phyloP scores from a whole-genome alignment of 306 rosid species.

The Herpetospermum pedunculosum region DNA sequence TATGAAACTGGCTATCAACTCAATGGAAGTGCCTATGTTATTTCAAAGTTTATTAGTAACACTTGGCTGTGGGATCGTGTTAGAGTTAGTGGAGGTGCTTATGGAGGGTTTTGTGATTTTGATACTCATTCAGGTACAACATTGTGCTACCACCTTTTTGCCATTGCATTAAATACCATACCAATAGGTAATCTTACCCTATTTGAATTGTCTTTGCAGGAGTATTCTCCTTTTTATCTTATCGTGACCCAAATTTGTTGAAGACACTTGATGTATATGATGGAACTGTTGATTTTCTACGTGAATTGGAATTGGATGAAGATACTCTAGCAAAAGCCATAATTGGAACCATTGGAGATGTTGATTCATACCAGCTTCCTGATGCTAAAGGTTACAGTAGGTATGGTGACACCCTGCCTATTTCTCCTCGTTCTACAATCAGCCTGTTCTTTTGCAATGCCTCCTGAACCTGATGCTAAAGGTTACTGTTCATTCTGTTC shows the following conservation, averaged over 20 bases:
- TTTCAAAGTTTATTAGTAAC: conserved; percentile 76
- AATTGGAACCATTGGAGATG: conserved; percentile 96
- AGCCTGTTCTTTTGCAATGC: neutral
- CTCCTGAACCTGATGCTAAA: neutral
- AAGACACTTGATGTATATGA: conserved; percentile 91
- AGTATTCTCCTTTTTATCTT: conserved; percentile 87
- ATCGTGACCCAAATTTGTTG: conserved; percentile 91
- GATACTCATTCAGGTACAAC: conserved; percentile 83
- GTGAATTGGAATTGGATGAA: conserved; percentile 58
- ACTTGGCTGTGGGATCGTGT: conserved; percentile 99
- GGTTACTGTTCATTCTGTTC: neutral
- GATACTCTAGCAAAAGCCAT: conserved; percentile 78
- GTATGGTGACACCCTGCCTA: conserved; percentile 24
- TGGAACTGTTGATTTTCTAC: conserved; percentile 76
- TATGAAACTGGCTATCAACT: conserved; percentile 75
- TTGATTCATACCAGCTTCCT: conserved; percentile 94
- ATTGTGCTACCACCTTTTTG: neutral
- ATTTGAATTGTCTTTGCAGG: conserved; percentile 29
- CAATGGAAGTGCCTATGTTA: conserved; percentile 84
- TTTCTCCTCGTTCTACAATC: neutral
- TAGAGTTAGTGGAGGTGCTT: conserved; percentile 97
- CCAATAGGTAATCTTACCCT: conserved; percentile 20
- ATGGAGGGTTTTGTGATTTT: conserved; percentile 94
- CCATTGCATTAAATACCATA: conserved; percentile 9
- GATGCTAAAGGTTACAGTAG: conserved; percentile 99